phyloP scores from a whole-genome alignment of 805 yeast species.

The Saturnispora zaruensis region DNA sequence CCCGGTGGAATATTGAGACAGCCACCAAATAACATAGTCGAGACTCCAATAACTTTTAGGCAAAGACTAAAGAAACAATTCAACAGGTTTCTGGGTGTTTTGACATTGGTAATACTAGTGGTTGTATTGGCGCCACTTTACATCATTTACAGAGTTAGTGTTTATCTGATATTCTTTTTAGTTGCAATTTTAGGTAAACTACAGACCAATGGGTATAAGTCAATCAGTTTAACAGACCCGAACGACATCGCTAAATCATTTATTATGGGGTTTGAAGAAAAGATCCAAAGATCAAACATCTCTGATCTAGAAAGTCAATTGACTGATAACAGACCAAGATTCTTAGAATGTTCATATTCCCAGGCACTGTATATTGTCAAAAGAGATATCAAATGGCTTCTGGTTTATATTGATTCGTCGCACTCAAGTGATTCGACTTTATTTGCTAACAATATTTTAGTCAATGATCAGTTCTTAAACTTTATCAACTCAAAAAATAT shows the following conservation, averaged over 20 bases:
- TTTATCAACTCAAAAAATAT: constrained; percentile 43
- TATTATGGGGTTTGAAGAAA: constrained; percentile 27
- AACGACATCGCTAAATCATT: constrained; percentile 28
- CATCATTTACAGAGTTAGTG: constrained; percentile 16
- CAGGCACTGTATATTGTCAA: constrained; percentile 68
- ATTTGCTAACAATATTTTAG: constrained; percentile 47
- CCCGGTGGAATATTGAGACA: constrained; percentile 9
- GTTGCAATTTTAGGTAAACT: constrained; percentile 20
- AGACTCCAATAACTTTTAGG: neutral
- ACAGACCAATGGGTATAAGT: constrained; percentile 19
- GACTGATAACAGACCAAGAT: constrained; percentile 27
- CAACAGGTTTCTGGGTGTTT: neutral
- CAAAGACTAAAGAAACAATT: neutral
- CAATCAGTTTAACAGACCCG: constrained; percentile 22
- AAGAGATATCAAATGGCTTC: constrained; percentile 58
- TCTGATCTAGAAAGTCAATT: constrained; percentile 9
- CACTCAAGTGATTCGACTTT: constrained; percentile 53
- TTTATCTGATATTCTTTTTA: constrained; percentile 15
- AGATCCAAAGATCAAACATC: constrained; percentile 9
- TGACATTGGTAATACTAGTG: neutral
- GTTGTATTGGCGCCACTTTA: constrained; percentile 23
- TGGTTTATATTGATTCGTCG: constrained; percentile 66
- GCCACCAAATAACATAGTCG: neutral
- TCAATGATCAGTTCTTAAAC: constrained; percentile 40
- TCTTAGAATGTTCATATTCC: constrained; percentile 70